A percentile compares a stretch with the other conserved stretches of the same genome.
phyloP scores from a whole-genome alignment of 2,329 filamentous ascomycete genomes.

The Plectosphaerella cucumerina region DNA sequence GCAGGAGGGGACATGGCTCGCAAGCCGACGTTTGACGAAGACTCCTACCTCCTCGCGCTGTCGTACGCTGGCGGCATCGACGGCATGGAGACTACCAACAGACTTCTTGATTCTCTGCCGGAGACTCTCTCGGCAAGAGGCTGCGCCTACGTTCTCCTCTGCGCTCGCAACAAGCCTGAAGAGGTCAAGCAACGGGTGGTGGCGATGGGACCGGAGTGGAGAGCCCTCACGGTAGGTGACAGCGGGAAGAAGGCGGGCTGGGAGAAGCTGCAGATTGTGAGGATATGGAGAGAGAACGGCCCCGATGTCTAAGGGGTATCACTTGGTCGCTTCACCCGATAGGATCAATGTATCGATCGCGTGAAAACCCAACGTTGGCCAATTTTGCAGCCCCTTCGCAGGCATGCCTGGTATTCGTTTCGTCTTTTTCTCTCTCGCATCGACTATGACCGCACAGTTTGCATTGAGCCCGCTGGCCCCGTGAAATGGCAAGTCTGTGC shows the following conservation, averaged over 20 bases:
- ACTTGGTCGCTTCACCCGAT: too few species aligned
- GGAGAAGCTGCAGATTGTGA: constrained; percentile 88
- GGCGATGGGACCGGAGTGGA: constrained; percentile 57
- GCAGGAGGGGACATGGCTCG: constrained; percentile 3
- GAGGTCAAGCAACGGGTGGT: constrained; percentile 56
- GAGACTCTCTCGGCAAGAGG: constrained; percentile 60
- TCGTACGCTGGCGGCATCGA: constrained; percentile 86
- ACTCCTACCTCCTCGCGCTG: constrained; percentile 77
- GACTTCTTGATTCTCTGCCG: constrained; percentile 68
- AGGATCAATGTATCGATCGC: too few species aligned
- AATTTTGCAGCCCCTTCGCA: too few species aligned
- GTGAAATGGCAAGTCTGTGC: too few species aligned
- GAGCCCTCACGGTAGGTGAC: constrained; percentile 69
- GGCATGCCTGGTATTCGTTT: too few species aligned
- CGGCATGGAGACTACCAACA: constrained; percentile 90
- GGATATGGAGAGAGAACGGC: constrained; percentile 64
- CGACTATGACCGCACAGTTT: too few species aligned
- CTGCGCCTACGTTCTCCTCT: constrained; percentile 85
- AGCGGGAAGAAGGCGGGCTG: constrained; percentile 88
- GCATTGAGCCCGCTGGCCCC: too few species aligned
- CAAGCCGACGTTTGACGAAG: constrained; percentile 61
- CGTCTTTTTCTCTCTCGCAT: too few species aligned
- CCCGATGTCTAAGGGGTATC: too few species aligned
- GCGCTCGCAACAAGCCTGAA: constrained; percentile 83
- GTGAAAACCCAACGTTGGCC: too few species aligned